These are phyloP conservation scores for Boletus eberwhitei DNA, from an alignment of 768 basidiomycete genomes.

Conservation along the genomic window DNA sequence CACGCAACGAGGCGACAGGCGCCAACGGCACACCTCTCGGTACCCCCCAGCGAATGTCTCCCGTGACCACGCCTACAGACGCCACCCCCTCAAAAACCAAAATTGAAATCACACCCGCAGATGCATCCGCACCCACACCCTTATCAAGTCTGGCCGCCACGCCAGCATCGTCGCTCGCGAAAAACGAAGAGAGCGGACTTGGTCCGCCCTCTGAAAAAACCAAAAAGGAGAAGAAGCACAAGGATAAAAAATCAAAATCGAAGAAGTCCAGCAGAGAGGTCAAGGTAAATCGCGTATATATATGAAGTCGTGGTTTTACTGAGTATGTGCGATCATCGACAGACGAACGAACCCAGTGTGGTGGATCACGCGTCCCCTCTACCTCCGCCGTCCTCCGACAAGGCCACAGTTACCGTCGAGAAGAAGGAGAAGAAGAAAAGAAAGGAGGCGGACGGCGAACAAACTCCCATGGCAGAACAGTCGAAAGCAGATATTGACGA, in stretches of 20 bases:
- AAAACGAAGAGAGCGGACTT: background rate
- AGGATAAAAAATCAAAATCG: slow-evolving; percentile 15
- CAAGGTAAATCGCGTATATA: slow-evolving; percentile 15
- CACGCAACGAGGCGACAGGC: slow-evolving; percentile 43
- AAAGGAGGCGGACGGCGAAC: slow-evolving; percentile 2
- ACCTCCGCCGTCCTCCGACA: background rate
- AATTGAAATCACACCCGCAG: background rate
- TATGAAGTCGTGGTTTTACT: slow-evolving; percentile 5
- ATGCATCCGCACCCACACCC: background rate
- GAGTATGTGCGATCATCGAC: background rate
- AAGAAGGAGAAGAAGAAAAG: slow-evolving; percentile 18
- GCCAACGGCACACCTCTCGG: slow-evolving; percentile 74
- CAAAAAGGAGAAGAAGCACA: slow-evolving; percentile 22
- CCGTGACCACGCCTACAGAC: slow-evolving; percentile 30
- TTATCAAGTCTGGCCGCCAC: background rate
- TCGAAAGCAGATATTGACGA: background rate
- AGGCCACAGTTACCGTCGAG: background rate
- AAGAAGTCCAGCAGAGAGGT: background rate
- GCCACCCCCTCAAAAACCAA: background rate
- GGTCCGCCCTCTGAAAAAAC: background rate
- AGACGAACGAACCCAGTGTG: slow-evolving; percentile 1
- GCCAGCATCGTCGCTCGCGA: background rate
- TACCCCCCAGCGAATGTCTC: slow-evolving; percentile 51
- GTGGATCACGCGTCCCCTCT: background rate
- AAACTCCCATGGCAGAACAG: background rate